Evolutionary conservation across 164 flowering plant genomes (phyloP).

Genomic region (Euptelea pleiosperma): DNA sequence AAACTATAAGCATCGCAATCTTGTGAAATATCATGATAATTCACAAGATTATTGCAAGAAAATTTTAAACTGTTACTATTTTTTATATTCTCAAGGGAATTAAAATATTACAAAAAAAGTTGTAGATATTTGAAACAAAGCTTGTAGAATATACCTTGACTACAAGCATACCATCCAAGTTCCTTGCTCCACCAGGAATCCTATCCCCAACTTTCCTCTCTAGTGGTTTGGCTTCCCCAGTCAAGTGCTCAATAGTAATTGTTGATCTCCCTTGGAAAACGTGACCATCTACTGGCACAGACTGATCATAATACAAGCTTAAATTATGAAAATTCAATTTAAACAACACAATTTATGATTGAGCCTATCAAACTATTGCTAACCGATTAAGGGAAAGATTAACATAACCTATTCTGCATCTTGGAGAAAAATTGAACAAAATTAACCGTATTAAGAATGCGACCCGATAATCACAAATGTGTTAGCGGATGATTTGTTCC

Average conservation of each 20-base stretch:
- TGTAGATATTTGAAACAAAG: neutral
- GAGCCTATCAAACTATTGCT: neutral
- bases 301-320: constrained; percentile 48
- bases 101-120: too few species aligned
- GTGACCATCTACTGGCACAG: constrained; percentile 94
- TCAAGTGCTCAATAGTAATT: constrained; percentile 87
- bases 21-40: too few species aligned
- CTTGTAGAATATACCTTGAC: constrained; percentile 56
- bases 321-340: constrained; percentile 10
- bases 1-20: too few species aligned
- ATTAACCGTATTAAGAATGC: constrained; percentile 6
- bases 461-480: neutral
- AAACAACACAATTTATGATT: neutral
- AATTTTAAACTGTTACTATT: too few species aligned
- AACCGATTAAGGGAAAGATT: neutral
- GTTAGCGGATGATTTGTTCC: too few species aligned
- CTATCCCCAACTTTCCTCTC: constrained; percentile 75
- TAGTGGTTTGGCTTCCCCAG: constrained; percentile 94
- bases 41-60: too few species aligned
- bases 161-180: constrained; percentile 92
- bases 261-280: constrained; percentile 88
- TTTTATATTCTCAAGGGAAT: too few species aligned
- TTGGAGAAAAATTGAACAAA: neutral
- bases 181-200: constrained; percentile 97
- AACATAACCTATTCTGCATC: neutral